Evolutionary conservation across 2,329 filamentous ascomycete species (phyloP).

Genomic region (Knoxdaviesia capensis): DNA sequence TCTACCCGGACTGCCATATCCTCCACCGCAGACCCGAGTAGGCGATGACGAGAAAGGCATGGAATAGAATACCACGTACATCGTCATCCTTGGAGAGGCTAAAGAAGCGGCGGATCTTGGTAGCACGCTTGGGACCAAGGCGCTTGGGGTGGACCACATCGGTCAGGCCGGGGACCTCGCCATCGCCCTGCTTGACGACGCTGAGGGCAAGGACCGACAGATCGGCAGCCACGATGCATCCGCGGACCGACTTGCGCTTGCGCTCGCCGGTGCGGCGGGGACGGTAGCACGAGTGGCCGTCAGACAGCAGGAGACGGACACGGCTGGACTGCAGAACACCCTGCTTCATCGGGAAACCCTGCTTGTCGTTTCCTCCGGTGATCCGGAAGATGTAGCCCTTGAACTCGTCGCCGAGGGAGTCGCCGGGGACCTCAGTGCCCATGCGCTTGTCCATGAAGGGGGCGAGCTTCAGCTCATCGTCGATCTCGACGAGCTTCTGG

Average conservation of each 20-base stretch:
- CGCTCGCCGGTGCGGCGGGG: conserved; percentile 94
- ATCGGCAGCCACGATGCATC: conserved; percentile 95
- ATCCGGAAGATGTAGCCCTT: conserved; percentile 99
- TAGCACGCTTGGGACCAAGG: conserved; percentile 97
- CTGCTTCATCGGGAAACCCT: conserved; percentile 99
- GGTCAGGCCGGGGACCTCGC: conserved; percentile 86
- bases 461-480: conserved; percentile 98
- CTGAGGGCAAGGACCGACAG: conserved; percentile 83
- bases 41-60: conserved; percentile 45
- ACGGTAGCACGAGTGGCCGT: conserved; percentile 99
- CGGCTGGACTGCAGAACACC: conserved; percentile 97
- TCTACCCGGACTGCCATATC: conserved; percentile 30
- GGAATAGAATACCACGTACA: conserved; percentile 47
- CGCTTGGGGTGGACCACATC: conserved; percentile 98
- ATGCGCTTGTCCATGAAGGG: conserved; percentile 98
- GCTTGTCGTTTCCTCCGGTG: conserved; percentile 99
- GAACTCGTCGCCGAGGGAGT: conserved; percentile 96
- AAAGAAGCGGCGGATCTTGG: conserved; percentile 99
- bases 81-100: conserved; percentile 99
- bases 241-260: conserved; percentile 98
- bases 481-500: conserved; percentile 97
- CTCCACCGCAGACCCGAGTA: conserved; percentile 34
- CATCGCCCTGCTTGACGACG: conserved; percentile 96
- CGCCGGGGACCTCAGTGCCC: conserved; percentile 80
- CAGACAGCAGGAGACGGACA: conserved; percentile 89